Base-by-base conservation (phyloP, 768 basidiomycete species). In the Podaxis sp. region DNA sequence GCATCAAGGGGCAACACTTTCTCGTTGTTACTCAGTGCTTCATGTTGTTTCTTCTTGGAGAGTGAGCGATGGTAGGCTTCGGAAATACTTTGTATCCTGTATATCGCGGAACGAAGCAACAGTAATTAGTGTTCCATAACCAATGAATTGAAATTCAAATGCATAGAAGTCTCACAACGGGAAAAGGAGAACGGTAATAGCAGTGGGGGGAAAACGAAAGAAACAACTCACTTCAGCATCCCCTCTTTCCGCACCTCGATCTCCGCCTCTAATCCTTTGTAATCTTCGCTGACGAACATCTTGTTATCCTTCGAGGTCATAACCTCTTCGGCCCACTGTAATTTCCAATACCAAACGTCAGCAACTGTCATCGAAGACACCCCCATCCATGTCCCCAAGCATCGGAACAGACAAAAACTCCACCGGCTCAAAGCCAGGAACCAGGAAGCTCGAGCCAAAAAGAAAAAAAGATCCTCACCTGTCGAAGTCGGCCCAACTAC, bases 251-350 rank as follows among this genome's bases (percentile, higher is more conserved):
- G 78, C 33, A 93, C 76, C 57, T 96, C 93, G 30, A 97, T 86
- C 71, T 96, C 94, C 68, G 83, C 82, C 74, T 96, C 93, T 50
- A 95, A 79, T 53, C 89, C 91, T 40, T 78, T 82, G 72, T 96
- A 90, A 65, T 95, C 93, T 26, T 90, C 89, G 2, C 89, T 86
- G 36, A 89, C 82, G 48, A 84, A 75, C 2, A 90, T 87, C 81
- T 91, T 96, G 36, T 7, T 50, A 72, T 94, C 91, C 66, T 88
- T 85, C 26, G 89, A 83, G 44, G 91, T 87, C 58, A 97, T 93
- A 67, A 91, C 89, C 76, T 96, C 93, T 46, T 91, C 92, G 4
- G 91, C 92, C 90, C 93, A 92, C 91, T 95, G 69, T 49, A 67
- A 55, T 58, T 64, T 22, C 54, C 48, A 62, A 22, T 66, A 50